Evolutionary conservation across 2,329 filamentous ascomycete genomes (phyloP), one percentile per base, ranked within the genome.

Genomic region (Hymenoscyphus fructigenus): DNA sequence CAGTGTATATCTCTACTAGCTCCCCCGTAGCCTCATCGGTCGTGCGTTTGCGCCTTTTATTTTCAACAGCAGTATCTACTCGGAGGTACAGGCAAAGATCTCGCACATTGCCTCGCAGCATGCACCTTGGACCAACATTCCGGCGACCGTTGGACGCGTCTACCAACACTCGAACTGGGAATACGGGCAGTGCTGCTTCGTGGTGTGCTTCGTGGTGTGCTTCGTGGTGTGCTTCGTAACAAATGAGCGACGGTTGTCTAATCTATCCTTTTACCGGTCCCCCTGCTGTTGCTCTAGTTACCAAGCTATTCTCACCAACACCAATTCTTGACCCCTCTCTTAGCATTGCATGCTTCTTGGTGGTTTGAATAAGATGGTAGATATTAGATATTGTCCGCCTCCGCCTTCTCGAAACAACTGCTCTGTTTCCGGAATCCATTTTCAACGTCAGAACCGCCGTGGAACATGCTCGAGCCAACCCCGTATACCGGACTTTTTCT

Each of bases 111-210:
- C 7, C 5, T 20, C 5, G 44, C 20, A 12, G n/a, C 44, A 50
- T 47, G 44, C 44, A 50, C 6, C 34, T n/a, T n/a, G n/a, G n/a
- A 36, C 3, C 14, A 50, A 20, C 44, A 50, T 50, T 50, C 44
- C 44, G 44, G 44, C 17, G n/a, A 47, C 44, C 44, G 44, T 47
- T 50, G 44, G 44, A 50, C 44, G 44, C 44, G 44, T 50, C n/a
- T 50, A 10, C n/a, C 20, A 20, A 20, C 7, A 3, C 5, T 23
- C 10, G 7, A 23, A 9, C 44, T 23, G 44, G 44, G 44, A 50
- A 50, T 50, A 50, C 44, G 44, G 41, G 41, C 41, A 47, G 17
- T 44, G 41, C 41, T 38, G 9, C 36, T 3, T 2, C 10, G n/a
- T n/a, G n/a, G n/a, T n/a, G n/a, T n/a, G 36, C 36, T 38, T 38